Evolutionary conservation across 2,329 filamentous ascomycete species (phyloP).

Genomic region (Ascochyta clinopodiicola): DNA sequence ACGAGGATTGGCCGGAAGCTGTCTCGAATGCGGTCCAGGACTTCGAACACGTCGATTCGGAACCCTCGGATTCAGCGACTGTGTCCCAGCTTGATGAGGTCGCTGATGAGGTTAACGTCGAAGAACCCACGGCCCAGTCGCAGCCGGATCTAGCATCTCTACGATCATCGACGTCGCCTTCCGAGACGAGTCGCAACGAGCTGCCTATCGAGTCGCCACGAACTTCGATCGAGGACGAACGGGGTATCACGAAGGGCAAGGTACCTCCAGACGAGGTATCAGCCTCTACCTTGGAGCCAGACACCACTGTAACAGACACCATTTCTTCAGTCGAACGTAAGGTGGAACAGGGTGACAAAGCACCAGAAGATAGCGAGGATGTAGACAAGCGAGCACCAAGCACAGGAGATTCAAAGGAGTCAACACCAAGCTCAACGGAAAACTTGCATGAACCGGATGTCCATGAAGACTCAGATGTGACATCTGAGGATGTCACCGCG

Average conservation of each 20-base stretch:
- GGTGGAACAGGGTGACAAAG: not conserved
- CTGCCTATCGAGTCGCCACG: conserved; percentile 41
- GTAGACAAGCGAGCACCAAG: not conserved
- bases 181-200: conserved; percentile 45
- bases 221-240: conserved; percentile 48
- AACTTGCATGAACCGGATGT: not conserved
- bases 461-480: too few relatives aligned
- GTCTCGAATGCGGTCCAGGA: conserved; percentile 13
- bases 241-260: not conserved
- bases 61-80: conserved; percentile 42
- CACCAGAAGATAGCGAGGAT: not conserved
- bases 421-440: not conserved
- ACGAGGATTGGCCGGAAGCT: conserved; percentile 21
- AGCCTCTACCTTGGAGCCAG: not conserved
- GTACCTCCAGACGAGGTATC: not conserved
- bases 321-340: not conserved
- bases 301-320: not conserved
- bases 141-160: conserved; percentile 43
- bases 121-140: conserved; percentile 14
- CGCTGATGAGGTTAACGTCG: conserved; percentile 26
- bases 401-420: not conserved
- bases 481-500: not conserved
- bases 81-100: conserved; percentile 24
- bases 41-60: conserved; percentile 31
- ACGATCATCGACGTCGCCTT: conserved; percentile 44